Conservation (phyloP, 352 stramenopile species). For the Pythium monospermum region DNA sequence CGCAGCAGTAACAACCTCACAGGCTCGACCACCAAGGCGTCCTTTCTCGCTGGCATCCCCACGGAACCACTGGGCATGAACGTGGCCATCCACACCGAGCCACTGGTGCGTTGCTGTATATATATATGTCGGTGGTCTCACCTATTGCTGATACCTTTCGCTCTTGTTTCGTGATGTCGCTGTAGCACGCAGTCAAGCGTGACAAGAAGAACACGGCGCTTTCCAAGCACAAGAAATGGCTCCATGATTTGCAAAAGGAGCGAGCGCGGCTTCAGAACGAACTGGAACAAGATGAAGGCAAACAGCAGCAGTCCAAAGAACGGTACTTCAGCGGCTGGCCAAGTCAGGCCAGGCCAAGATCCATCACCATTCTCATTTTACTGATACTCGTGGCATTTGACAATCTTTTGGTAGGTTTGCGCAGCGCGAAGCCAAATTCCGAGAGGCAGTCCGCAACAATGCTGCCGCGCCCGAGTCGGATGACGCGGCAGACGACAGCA, state of each 20-base stretch:
- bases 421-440: slow-evolving; percentile 72
- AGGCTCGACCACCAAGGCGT: slow-evolving; percentile 49
- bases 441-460: slow-evolving; percentile 49
- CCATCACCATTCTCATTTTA: no score
- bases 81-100: slow-evolving; percentile 72
- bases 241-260: slow-evolving; percentile 90
- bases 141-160: not conserved
- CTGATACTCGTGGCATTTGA: not conserved
- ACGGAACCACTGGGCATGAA: slow-evolving; percentile 70
- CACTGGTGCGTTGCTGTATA: slow-evolving; percentile 28
- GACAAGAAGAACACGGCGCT: slow-evolving; percentile 91
- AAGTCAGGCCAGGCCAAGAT: no score
- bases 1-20: slow-evolving; percentile 32
- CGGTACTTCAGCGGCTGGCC: slow-evolving; percentile 25
- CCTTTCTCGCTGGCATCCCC: slow-evolving; percentile 70
- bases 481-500: slow-evolving; percentile 14
- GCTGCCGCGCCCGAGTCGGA: slow-evolving; percentile 14
- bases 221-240: slow-evolving; percentile 92
- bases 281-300: slow-evolving; percentile 69
- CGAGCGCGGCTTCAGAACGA: slow-evolving; percentile 77
- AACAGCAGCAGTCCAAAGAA: slow-evolving; percentile 62
- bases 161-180: not conserved
- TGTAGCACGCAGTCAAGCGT: slow-evolving; percentile 69
- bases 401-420: slow-evolving; percentile 39
- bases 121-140: not conserved